These are phyloP conservation scores for Hsuehochloa calcarea DNA, from an alignment of 176 grass and related monocot genomes.

Conservation along the genomic window DNA sequence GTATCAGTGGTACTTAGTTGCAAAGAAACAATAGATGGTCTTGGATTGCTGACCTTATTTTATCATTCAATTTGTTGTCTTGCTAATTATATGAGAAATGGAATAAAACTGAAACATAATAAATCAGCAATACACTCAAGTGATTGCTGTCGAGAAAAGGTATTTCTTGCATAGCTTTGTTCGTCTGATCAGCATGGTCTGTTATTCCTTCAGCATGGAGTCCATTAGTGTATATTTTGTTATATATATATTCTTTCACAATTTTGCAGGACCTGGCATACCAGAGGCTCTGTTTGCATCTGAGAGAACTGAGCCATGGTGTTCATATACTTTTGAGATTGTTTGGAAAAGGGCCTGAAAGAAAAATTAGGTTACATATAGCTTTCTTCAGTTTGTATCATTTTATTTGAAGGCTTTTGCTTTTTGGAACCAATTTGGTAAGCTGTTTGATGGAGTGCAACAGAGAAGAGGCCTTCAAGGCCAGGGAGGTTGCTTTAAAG, in stretches of 20 bases:
- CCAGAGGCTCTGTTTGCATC: background rate
- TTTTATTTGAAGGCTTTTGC: constrained; percentile 26
- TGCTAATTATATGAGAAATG: background rate
- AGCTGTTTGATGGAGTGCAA: constrained; percentile 67
- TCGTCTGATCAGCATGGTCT: background rate
- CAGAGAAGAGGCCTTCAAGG: constrained; percentile 82
- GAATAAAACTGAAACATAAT: background rate
- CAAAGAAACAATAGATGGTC: background rate
- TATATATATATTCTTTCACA: constrained; percentile 8
- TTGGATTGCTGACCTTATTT: background rate
- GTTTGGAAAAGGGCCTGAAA: background rate
- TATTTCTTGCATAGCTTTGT: background rate
- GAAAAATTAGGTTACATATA: background rate
- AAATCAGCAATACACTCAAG: constrained; percentile 1
- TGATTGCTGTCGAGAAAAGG: constrained; percentile 3
- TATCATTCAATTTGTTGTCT: constrained; percentile 10
- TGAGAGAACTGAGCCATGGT: constrained; percentile 2
- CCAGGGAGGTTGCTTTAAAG: constrained; percentile 69
- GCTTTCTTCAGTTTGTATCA: background rate
- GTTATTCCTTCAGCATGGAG: background rate
- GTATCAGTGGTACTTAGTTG: background rate
- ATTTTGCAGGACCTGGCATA: constrained; percentile 29
- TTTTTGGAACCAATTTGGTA: constrained; percentile 16
- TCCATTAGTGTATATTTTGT: background rate
- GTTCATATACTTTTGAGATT: constrained; percentile 25